Conservation (phyloP, 257 asterid species). For the Scutellaria baicalensis region DNA sequence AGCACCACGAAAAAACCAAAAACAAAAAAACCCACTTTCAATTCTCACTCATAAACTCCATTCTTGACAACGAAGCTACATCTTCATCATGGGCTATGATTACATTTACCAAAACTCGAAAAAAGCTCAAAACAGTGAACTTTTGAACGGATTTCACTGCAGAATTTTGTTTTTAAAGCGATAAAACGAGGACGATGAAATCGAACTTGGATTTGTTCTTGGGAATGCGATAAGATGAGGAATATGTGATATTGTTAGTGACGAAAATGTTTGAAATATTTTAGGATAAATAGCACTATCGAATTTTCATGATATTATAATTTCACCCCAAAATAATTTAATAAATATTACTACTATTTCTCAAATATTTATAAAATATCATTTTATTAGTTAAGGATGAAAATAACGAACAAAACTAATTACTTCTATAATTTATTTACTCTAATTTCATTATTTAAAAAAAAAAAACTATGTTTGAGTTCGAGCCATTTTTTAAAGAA, state of each 20-base stretch:
- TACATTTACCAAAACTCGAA: neutral
- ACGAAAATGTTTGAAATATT: neutral
- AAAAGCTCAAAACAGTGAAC: neutral
- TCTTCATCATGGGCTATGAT: neutral
- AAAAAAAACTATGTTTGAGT: neutral
- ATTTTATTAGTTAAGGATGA: too few relatives aligned
- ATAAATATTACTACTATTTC: neutral
- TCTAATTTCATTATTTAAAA: too few relatives aligned
- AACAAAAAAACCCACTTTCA: neutral
- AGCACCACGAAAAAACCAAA: neutral
- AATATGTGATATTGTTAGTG: neutral
- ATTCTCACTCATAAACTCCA: neutral
- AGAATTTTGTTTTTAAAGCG: neutral
- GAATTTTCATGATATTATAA: neutral
- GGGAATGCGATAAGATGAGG: neutral
- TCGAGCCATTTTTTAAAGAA: neutral
- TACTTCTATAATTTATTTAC: too few relatives aligned
- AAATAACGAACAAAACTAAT: too few relatives aligned
- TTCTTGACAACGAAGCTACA: neutral
- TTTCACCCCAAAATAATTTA: too few relatives aligned
- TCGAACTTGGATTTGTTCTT: neutral
- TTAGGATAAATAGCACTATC: neutral
- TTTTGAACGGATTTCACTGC: neutral
- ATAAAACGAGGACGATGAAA: neutral
- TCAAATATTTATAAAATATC: neutral